Evolutionary conservation across 306 rosid genomes (phyloP), one percentile per base, ranked within the genome.

Genomic region (Castanospermum australe): DNA sequence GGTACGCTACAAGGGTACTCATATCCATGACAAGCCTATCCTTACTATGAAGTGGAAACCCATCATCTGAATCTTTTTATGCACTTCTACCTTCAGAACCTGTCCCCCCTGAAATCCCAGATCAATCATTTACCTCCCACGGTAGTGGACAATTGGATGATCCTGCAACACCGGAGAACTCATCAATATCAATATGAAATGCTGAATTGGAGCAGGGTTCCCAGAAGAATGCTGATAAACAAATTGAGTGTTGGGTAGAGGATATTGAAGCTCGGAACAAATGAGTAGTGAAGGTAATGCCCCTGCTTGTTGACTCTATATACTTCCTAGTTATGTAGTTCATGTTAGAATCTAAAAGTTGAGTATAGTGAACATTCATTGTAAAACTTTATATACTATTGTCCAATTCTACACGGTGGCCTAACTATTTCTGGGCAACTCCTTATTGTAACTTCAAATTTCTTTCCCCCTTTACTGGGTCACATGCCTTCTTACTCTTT

Each of bases 1-100:
- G 63, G 88, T 89, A 39, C 71, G n/a, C 59, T 89, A 90, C 80
- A 87, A 90, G 84, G 93, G 97, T 51, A 90, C 74, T n/a, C 98
- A 94, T 79, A 69, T 79, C 81, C 98, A 94, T 71, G 59, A 60
- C 4, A 87, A 71, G 88, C 91, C 83, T 35, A 86, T 28, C 68
- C 33, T 76, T 6, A 71, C 89, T 5, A 81, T 62, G 52, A 18
- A 89, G 71, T 83, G 90, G 63, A 92, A 86, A n/a, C 12, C 87
- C 91, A 2, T 84, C 90, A 24, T 76, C 67, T 51, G 81, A 82
- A 74, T 38, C 85, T 82, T 45, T 88, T 67, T 84, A 79, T 47
- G 68, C 91, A 61, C 39, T 88, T 70, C 79, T 71, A 56, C 81
- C 73, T 59, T 85, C 82, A 5, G 84, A 84, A 48, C 52, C 42